Evolutionary conservation across 169 alveolate genomes (phyloP), one percentile per base, ranked within the genome.

Genomic region (Eimeria acervulina): DNA sequence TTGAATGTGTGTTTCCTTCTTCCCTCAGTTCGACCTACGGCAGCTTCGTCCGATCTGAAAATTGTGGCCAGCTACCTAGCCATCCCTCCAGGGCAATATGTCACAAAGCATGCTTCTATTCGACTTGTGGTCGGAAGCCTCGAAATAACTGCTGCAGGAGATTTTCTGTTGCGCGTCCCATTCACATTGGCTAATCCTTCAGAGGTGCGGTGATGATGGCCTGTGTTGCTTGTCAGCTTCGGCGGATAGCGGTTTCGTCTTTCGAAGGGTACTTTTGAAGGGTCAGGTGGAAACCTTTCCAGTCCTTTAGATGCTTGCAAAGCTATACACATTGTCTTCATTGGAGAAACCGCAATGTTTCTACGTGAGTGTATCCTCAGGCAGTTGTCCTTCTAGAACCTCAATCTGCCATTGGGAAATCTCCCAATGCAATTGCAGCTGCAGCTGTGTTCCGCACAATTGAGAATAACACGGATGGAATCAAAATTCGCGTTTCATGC

Each of bases 41-140:
- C 31, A 84, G 93, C 93, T 28, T 84, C 93, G 40, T 21, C 93
- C n/a, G 93, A 84, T 23, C 52, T 84, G 17, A 84, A 84, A 36
- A 23, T 84, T 51, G 93, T 84, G 42, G 78, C 93, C 76, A 84
- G 93, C 93, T 84, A 84, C 93, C 44, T 84, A 28, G 93, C 93
- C 31, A 40, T 84, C 19, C 93, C 93, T 15, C 80, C 93, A 84
- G 93, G 93, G 21, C 93, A 84, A 7, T 84, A 84, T 40, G 33
- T 52, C 44, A 40, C 93, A 36, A 84, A 84, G 76, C 78, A 84
- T 36, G 28, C 78, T 0, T 38, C 93, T 8, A 28, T 84, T 31
- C n/a, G 36, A 7, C 40, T 84, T 15, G 40, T 84, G 44, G 93
- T 84, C 36, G 93, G 93, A 17, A 84, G 78, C 38, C 2, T 55